Evolutionary conservation across 1,284 basidiomycete genomes (phyloP).

Genomic region (Pholiota adiposa): DNA sequence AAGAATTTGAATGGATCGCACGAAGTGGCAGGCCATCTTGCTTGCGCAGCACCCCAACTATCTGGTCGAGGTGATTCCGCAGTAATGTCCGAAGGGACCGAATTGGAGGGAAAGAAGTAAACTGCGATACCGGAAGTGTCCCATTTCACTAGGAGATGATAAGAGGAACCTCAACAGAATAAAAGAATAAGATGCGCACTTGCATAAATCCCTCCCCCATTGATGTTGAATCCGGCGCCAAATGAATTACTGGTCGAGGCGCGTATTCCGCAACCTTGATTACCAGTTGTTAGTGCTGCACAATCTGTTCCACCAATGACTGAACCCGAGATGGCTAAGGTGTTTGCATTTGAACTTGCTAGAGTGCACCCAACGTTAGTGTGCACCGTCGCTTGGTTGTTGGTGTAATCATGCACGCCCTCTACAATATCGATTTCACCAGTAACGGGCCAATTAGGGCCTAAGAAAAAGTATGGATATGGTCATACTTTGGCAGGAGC

Average conservation of each 20-base stretch:
- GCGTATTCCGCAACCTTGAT: constrained; percentile 73
- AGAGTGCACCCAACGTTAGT: constrained; percentile 75
- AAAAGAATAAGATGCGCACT: constrained; percentile 49
- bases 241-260: constrained; percentile 56
- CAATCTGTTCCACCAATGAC: constrained; percentile 74
- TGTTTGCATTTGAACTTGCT: constrained; percentile 49
- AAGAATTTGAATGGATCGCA: constrained; percentile 83
- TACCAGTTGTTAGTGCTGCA: constrained; percentile 65
- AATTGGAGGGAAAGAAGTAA: constrained; percentile 78
- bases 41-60: constrained; percentile 77
- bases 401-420: constrained; percentile 77
- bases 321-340: constrained; percentile 59
- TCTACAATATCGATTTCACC: constrained; percentile 92
- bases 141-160: constrained; percentile 64
- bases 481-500: background rate
- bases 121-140: constrained; percentile 73
- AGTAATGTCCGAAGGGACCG: constrained; percentile 77
- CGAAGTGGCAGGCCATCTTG: constrained; percentile 68
- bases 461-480: constrained; percentile 26
- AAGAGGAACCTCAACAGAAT: constrained; percentile 9
- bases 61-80: constrained; percentile 69
- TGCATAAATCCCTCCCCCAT: constrained; percentile 82
- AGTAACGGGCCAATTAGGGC: constrained; percentile 72
- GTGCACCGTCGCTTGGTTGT: constrained; percentile 83
- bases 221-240: constrained; percentile 70